phyloP scores from a whole-genome alignment of 495 filamentous ascomycete species.

The Articulospora tetracladia region DNA sequence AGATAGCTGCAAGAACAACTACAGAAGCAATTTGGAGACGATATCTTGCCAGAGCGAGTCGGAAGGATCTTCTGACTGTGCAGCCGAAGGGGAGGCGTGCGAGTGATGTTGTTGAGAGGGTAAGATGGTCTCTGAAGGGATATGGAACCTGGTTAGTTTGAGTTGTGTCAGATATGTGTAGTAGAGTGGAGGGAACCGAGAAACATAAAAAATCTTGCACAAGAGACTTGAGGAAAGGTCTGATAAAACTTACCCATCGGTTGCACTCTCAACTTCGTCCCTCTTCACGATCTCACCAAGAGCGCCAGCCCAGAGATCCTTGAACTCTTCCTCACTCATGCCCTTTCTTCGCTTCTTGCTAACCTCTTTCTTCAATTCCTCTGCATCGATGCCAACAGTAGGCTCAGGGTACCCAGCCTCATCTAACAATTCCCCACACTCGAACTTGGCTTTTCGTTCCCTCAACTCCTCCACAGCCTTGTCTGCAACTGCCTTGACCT shows the following conservation, averaged over 20 bases:
- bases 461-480: slow-evolving; percentile 84
- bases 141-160: slow-evolving; percentile 75
- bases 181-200: slow-evolving; percentile 1
- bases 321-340: slow-evolving; percentile 84
- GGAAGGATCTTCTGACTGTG: slow-evolving; percentile 81
- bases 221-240: slow-evolving; percentile 24
- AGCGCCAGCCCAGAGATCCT: slow-evolving; percentile 84
- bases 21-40: slow-evolving; percentile 78
- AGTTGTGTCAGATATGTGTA: slow-evolving; percentile 21
- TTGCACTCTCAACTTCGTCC: slow-evolving; percentile 73
- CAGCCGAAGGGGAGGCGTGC: slow-evolving; percentile 84
- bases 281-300: slow-evolving; percentile 77
- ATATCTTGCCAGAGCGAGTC: slow-evolving; percentile 91
- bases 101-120: slow-evolving; percentile 72
- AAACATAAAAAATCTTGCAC: slow-evolving; percentile 28
- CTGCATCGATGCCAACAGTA: slow-evolving; percentile 64
- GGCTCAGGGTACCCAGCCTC: slow-evolving; percentile 52
- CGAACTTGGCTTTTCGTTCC: slow-evolving; percentile 79
- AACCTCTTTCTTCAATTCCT: slow-evolving; percentile 73
- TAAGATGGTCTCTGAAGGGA: slow-evolving; percentile 64
- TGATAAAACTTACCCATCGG: slow-evolving; percentile 65
- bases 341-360: slow-evolving; percentile 67
- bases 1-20: slow-evolving; percentile 57
- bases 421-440: slow-evolving; percentile 76
- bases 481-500: slow-evolving; percentile 82